phyloP scores from a whole-genome alignment of 129 eudicot genomes.

The Escallonia rubra region DNA sequence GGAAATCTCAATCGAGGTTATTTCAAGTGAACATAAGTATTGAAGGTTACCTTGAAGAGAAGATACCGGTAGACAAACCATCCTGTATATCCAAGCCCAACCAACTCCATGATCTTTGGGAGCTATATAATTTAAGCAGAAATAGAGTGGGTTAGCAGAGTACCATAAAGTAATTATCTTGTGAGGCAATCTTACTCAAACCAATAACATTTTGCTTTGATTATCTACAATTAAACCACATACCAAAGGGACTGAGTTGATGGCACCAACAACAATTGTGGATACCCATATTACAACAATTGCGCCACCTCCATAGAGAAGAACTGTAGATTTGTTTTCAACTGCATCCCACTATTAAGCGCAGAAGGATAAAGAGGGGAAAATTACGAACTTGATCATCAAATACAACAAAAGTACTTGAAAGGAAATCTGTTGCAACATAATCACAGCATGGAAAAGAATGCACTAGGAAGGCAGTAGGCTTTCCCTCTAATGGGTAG shows the following conservation, averaged over 20 bases:
- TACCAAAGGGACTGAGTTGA: slow-evolving; percentile 96
- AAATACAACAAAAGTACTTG: neutral
- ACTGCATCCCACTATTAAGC: slow-evolving; percentile 80
- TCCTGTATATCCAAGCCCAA: slow-evolving; percentile 96
- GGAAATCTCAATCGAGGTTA: no score
- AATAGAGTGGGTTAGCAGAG: neutral
- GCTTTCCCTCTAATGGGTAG: neutral
- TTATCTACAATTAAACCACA: slow-evolving; percentile 4
- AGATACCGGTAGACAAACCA: slow-evolving; percentile 99
- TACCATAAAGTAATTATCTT: neutral
- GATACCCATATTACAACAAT: slow-evolving; percentile 85
- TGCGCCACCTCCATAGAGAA: slow-evolving; percentile 94
- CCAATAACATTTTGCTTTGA: neutral
- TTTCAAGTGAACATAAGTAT: neutral
- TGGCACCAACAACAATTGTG: slow-evolving; percentile 76
- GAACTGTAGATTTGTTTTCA: slow-evolving; percentile 91
- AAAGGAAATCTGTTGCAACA: neutral
- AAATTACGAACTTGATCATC: neutral
- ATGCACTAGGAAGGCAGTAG: neutral
- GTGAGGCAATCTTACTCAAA: neutral
- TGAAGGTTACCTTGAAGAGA: slow-evolving; percentile 72
- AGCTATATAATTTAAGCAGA: slow-evolving; percentile 37
- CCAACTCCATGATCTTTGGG: slow-evolving; percentile 96
- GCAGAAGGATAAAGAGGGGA: slow-evolving; percentile 1
- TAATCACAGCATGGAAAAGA: no score